phyloP scores from a whole-genome alignment of 2,329 filamentous ascomycete species.

The Fusarium falciforme region DNA sequence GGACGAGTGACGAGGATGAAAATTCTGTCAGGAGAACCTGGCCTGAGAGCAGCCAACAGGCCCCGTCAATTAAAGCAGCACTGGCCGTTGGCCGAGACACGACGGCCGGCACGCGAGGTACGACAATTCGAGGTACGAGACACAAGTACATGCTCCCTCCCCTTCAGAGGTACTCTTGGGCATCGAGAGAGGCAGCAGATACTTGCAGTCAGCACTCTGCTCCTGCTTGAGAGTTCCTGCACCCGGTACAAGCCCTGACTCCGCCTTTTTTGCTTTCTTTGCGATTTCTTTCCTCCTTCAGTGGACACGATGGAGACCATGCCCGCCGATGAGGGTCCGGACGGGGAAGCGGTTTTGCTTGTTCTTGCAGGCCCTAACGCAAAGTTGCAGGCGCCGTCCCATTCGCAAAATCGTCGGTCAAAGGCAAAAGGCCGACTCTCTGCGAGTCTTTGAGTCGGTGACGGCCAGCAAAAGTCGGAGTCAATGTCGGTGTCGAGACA shows the following conservation, averaged over 20 bases:
- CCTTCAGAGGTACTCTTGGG: constrained; percentile 25
- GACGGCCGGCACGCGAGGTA: constrained; percentile 21
- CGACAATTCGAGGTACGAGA: constrained; percentile 17
- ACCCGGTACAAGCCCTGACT: constrained; percentile 27
- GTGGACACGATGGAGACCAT: constrained; percentile 24
- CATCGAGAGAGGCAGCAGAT: constrained; percentile 14
- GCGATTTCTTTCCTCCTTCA: constrained; percentile 23
- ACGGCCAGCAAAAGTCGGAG: constrained; percentile 37
- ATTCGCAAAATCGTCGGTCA: constrained; percentile 41
- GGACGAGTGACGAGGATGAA: constrained; percentile 43
- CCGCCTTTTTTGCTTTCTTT: constrained; percentile 33
- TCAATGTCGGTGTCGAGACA: constrained; percentile 43
- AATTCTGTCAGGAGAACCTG: constrained; percentile 50
- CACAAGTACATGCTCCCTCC: neutral
- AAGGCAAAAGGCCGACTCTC: constrained; percentile 27
- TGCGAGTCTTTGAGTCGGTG: constrained; percentile 41
- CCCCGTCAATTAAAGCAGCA: constrained; percentile 39
- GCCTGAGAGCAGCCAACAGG: constrained; percentile 23
- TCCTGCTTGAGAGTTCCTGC: constrained; percentile 20
- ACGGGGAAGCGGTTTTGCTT: constrained; percentile 26
- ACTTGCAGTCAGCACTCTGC: constrained; percentile 20
- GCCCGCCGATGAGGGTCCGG: constrained; percentile 16
- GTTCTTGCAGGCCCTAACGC: constrained; percentile 38
- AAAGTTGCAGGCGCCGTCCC: constrained; percentile 29
- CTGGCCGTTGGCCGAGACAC: constrained; percentile 38